Base-by-base conservation (phyloP, 2,329 filamentous ascomycete species). In the Alternaria sp. region DNA sequence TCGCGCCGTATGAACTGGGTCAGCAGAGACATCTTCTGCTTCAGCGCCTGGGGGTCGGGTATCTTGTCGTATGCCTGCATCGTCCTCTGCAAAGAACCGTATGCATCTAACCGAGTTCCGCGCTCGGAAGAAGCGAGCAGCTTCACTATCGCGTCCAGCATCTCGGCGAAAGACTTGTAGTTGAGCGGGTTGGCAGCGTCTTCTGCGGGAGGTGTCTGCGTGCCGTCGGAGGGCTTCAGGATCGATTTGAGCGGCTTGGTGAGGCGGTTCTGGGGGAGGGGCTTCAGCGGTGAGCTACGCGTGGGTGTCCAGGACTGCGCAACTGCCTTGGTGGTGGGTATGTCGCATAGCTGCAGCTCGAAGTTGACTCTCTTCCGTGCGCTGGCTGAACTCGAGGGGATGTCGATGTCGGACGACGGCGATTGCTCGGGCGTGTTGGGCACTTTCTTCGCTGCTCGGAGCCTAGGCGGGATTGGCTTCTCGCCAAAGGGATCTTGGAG, bases 1-100 rank as follows among this genome's bases (percentile, higher is more conserved):
- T 99, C 96, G 63, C 94, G 87, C 72, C 91, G 89, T 59, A 98
- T 93, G 75, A 93, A 97, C 63, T 93, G 90, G 69, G 89, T 88
- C 62, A 98, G 86, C 3, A 92, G 81, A 11, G 86, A 86, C 85
- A 97, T 90, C 79, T 96, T 96, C 69, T 96, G 91, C 47, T 71
- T 69, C 23, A 81, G 66, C 4, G 77, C 70, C 46, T 77, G 69
- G 10, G 72, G 67, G 50, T 79, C 77, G 0, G 93, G 93, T 13
- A 96, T 82, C 69, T 92, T 91, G 66, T 94, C 92, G 61, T 95
- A 97, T 6, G 91, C 87, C 77, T 93, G 92, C 70, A 97, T 83
- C 5, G 90, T 89, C 32, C 89, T 87, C 30, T 91, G 88, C 47
- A 99, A 84, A 73, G 91, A 91, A 76, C 90, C 89, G 74, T 99